Evolutionary conservation across 2,329 filamentous ascomycete genomes (phyloP).

Genomic region (Trichoderma sp.): DNA sequence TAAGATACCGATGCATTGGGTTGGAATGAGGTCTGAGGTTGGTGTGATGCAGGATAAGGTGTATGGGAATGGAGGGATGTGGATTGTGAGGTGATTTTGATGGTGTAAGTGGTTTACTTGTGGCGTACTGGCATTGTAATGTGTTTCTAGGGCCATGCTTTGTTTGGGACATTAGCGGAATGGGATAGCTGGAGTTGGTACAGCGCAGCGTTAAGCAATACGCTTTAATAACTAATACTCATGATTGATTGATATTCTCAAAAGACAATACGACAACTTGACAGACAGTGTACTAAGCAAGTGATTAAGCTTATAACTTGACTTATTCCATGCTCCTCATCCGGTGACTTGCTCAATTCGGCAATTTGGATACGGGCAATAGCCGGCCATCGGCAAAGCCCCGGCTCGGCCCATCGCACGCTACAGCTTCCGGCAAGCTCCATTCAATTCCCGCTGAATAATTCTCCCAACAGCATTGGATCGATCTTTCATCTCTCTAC

Average conservation of each 20-base stretch:
- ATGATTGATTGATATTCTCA: background rate
- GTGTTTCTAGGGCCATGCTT: background rate
- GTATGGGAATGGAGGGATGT: slow-evolving; percentile 52
- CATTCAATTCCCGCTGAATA: slow-evolving; percentile 17
- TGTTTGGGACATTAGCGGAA: background rate
- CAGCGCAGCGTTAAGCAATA: background rate
- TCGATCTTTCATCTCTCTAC: background rate
- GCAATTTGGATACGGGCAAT: background rate
- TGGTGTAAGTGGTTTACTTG: background rate
- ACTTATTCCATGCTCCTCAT: background rate
- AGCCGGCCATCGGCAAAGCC: slow-evolving; percentile 15
- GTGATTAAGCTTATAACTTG: too few relatives aligned
- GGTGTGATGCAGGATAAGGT: slow-evolving; percentile 50
- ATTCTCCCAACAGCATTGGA: background rate
- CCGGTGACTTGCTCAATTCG: background rate
- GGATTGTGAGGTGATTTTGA: slow-evolving; percentile 38
- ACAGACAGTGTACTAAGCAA: accelerated
- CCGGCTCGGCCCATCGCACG: slow-evolving; percentile 14
- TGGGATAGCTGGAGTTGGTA: background rate
- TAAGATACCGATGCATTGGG: slow-evolving; percentile 58
- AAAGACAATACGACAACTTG: too few relatives aligned
- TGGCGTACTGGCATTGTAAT: background rate
- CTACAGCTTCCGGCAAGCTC: background rate
- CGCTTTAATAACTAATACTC: background rate
- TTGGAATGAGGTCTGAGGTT: slow-evolving; percentile 57